Conservation (phyloP, 257 asterid species). For the Galeopsis tetrahit region DNA sequence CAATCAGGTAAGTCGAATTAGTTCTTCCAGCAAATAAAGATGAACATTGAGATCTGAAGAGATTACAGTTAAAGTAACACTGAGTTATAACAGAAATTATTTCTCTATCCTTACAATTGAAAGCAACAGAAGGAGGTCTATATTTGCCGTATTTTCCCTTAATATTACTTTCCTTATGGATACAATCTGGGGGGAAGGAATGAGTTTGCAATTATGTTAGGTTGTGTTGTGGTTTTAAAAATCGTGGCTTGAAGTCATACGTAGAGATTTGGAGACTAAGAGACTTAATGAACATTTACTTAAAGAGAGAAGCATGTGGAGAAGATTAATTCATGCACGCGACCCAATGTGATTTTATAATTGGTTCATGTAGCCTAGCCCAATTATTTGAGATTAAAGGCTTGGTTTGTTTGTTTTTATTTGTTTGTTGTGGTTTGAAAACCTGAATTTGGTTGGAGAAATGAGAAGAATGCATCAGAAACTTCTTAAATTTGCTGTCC, state of each 20-base stretch:
- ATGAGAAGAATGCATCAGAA: not conserved
- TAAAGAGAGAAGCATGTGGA: too few relatives aligned
- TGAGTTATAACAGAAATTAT: not conserved
- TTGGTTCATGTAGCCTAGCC: too few relatives aligned
- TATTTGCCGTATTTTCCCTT: not conserved
- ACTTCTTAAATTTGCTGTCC: conserved; percentile 18
- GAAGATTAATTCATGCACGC: too few relatives aligned
- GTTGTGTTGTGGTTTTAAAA: conserved; percentile 1
- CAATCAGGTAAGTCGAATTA: conserved; percentile 22
- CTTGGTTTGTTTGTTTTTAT: too few relatives aligned
- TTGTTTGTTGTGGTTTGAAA: not conserved
- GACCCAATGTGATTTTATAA: too few relatives aligned
- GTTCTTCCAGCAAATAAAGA: conserved; percentile 9
- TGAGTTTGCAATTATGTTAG: conserved; percentile 2
- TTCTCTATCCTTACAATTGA: not conserved
- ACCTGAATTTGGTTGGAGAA: not conserved
- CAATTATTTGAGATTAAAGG: too few relatives aligned
- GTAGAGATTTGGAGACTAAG: too few relatives aligned
- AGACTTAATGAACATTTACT: too few relatives aligned
- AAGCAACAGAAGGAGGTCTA: not conserved
- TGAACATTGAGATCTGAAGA: conserved; percentile 5
- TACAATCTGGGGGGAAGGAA: conserved; percentile 1
- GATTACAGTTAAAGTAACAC: not conserved
- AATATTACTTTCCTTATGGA: not conserved
- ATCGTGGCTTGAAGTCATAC: too few relatives aligned